phyloP scores from a whole-genome alignment of 2,329 filamentous ascomycete species.

The Fusarium algeriense region DNA sequence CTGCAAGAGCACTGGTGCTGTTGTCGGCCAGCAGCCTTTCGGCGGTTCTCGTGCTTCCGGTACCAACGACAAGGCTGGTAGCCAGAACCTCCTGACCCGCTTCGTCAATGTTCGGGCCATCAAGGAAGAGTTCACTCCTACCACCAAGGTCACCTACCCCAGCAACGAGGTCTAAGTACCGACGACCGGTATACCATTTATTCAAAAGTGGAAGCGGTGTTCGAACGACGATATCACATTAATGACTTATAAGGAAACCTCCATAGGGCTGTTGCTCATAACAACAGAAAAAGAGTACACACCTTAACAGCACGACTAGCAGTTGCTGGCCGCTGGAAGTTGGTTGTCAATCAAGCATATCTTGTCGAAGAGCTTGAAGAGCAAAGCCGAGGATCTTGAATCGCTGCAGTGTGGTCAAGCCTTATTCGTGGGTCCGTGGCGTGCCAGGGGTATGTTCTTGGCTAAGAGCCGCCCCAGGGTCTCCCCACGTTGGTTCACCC shows the following conservation, averaged over 20 bases:
- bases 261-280: conserved; percentile 14
- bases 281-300: conserved; percentile 10
- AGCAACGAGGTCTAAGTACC: conserved; percentile 73
- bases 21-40: conserved; percentile 80
- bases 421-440: conserved; percentile 29
- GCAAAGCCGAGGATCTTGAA: conserved; percentile 34
- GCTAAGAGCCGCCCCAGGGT: conserved; percentile 36
- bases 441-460: conserved; percentile 33
- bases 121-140: conserved; percentile 80
- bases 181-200: background rate
- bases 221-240: conserved; percentile 23
- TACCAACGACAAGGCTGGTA: conserved; percentile 81
- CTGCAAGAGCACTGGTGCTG: conserved; percentile 81
- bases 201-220: background rate
- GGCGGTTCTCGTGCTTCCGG: conserved; percentile 76
- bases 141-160: conserved; percentile 73
- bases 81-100: conserved; percentile 70
- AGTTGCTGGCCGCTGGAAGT: conserved; percentile 4
- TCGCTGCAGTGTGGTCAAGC: conserved; percentile 28
- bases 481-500: conserved; percentile 46
- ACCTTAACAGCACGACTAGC: conserved; percentile 17
- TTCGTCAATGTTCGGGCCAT: conserved; percentile 76
- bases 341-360: conserved; percentile 15
- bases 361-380: conserved; percentile 12
- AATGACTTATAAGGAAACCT: conserved; percentile 13